phyloP scores from a whole-genome alignment of 768 basidiomycete species.

The Kwoniella dendrophila region DNA sequence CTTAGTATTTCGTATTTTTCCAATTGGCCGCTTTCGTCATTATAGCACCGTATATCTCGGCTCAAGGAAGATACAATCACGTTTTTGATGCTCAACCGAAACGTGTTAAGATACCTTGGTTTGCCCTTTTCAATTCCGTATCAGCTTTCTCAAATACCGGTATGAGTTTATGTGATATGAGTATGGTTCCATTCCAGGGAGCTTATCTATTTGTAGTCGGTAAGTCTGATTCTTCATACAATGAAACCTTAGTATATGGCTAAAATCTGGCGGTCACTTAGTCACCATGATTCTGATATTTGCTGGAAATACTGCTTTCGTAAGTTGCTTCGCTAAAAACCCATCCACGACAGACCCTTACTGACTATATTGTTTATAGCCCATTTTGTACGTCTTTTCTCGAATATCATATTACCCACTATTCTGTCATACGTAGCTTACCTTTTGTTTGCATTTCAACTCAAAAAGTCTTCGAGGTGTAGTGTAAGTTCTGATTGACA shows the following conservation, averaged over 20 bases:
- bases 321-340: conserved; percentile 60
- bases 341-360: conserved; percentile 7
- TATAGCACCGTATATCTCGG: conserved; percentile 77
- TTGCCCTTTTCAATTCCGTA: conserved; percentile 77
- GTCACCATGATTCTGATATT: conserved; percentile 72
- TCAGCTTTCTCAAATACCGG: conserved; percentile 90
- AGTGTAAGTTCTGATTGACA: conserved; percentile 64
- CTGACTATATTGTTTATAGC: conserved; percentile 59
- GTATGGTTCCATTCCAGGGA: conserved; percentile 86
- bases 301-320: conserved; percentile 91
- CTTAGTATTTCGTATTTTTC: conserved; percentile 76
- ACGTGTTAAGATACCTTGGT: conserved; percentile 70
- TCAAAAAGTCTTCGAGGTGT: conserved; percentile 69
- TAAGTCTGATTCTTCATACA: conserved; percentile 20
- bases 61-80: conserved; percentile 62
- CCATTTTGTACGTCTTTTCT: conserved; percentile 71
- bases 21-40: conserved; percentile 73
- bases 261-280: not conserved
- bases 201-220: conserved; percentile 75
- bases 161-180: conserved; percentile 76
- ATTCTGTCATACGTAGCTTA: not conserved
- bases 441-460: not conserved
- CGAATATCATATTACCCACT: not conserved
- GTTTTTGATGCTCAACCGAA: conserved; percentile 65
- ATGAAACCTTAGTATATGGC: not conserved